Percentiles rank a stretch among this genome's conserved stretches.
phyloP scores from a whole-genome alignment of 306 rosid genomes.

The Rosa rugosa region DNA sequence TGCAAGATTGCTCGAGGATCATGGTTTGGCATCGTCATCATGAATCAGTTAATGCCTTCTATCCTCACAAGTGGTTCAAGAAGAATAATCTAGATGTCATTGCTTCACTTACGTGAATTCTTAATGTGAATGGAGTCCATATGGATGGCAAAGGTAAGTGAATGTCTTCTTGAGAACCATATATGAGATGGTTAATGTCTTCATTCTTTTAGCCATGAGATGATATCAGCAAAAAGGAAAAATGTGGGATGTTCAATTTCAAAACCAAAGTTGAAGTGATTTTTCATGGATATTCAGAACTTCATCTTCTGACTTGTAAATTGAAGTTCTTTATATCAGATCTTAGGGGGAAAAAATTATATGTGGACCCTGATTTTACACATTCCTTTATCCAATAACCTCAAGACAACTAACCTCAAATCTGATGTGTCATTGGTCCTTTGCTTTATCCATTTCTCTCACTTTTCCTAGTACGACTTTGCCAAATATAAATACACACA shows the following conservation, averaged over 20 bases:
- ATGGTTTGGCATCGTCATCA: constrained; percentile 74
- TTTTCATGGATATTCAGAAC: neutral
- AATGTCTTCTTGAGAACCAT: neutral
- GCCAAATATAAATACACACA: too few species aligned
- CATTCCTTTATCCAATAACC: too few species aligned
- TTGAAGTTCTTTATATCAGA: neutral
- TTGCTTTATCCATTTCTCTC: neutral
- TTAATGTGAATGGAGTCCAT: constrained; percentile 26
- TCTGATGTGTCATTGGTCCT: constrained; percentile 9
- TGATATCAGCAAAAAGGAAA: neutral
- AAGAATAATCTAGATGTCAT: constrained; percentile 59
- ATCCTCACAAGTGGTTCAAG: constrained; percentile 63
- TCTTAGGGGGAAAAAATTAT: neutral
- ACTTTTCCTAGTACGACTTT: too few species aligned
- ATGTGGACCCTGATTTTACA: neutral
- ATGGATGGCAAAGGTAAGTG: constrained; percentile 21
- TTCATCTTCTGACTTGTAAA: neutral
- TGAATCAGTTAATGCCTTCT: constrained; percentile 41
- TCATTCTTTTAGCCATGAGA: neutral
- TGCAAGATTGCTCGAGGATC: constrained; percentile 59
- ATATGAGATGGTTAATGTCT: neutral
- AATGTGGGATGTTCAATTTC: neutral
- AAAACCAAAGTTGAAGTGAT: neutral
- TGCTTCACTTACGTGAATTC: constrained; percentile 42
- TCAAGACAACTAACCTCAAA: too few species aligned